Percentiles rank a stretch among this genome's conserved stretches.
These are phyloP conservation scores for Populus ilicifolia DNA, from an alignment of 345 rosid genomes.

Conservation along the genomic window DNA sequence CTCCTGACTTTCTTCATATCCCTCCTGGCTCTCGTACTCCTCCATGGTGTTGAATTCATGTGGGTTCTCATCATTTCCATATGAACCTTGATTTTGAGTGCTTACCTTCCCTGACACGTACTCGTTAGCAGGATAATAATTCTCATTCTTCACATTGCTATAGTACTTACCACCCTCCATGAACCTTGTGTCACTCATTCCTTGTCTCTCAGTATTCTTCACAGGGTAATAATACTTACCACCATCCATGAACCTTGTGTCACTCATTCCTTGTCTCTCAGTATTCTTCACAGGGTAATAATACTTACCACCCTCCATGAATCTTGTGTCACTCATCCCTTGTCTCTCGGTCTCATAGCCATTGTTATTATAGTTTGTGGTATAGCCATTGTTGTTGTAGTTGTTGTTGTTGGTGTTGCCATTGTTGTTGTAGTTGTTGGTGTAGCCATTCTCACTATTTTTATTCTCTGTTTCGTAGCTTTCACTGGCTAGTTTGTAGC, in stretches of 20 bases:
- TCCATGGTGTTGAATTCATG: slow-evolving; percentile 58
- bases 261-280: not conserved
- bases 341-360: slow-evolving; percentile 20
- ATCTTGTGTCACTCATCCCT: too few species aligned
- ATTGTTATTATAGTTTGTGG: slow-evolving; percentile 5
- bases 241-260: too few species aligned
- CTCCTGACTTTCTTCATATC: slow-evolving; percentile 22
- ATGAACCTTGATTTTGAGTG: slow-evolving; percentile 6
- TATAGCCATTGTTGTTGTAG: slow-evolving; percentile 12
- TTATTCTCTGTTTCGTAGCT: not conserved
- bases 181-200: slow-evolving; percentile 62
- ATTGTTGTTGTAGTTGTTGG: slow-evolving; percentile 4
- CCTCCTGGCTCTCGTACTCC: slow-evolving; percentile 44
- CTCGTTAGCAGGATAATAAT: slow-evolving; percentile 1
- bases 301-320: too few species aligned
- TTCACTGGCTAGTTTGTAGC: not conserved
- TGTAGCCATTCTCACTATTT: slow-evolving; percentile 6
- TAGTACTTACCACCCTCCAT: slow-evolving; percentile 46
- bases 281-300: not conserved
- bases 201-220: slow-evolving; percentile 31
- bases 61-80: slow-evolving; percentile 22
- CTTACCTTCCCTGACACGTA: slow-evolving; percentile 12
- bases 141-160: slow-evolving; percentile 22
- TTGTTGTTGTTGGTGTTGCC: slow-evolving; percentile 5
- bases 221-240: too few species aligned